Evolutionary conservation across 495 filamentous ascomycete species (phyloP), one percentile per base, ranked within the genome.

Genomic region (Hypoxylon intermedium): DNA sequence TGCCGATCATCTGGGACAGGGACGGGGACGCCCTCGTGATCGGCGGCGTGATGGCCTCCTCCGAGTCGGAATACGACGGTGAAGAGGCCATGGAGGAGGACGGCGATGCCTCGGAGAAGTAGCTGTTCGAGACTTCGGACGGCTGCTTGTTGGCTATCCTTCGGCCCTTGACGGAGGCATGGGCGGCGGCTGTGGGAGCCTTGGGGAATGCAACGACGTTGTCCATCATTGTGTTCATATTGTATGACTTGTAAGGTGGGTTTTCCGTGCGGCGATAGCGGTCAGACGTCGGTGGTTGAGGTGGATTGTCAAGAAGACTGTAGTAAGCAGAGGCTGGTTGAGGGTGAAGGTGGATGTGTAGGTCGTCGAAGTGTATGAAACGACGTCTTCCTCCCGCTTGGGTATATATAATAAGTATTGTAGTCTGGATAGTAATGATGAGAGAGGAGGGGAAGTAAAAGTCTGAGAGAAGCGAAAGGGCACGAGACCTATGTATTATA

Each of bases 401-500:
- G 9, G 44, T 55, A 36, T 16, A 15, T 44, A 23, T 55, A 34
- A 6, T 36, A 34, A 3, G 5, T n/a, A 6, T 40, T 13, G 4
- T 9, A 18, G 12, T 40, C 37, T 4, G 2, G 18, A 15, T 3
- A 4, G n/a, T 40, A 18, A 18, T 45, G 18, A 23, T 49, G 12
- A 42, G 43, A 21, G 20, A 31, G 38, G 21, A 45, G 23, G 12
- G 24, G 34, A 33, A 28, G 12, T 51, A 38, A 41, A 56, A 51
- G 16, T 1, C 9, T 26, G 36, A 41, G 26, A 33, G 21, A 33
- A 24, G 20, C 24, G 18, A 24, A 30, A 54, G 53, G 53, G 53
- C 52, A 57, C 53, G 53, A 57, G 60, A 63, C 47, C 42, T 41
- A 56, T 62, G 19, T 45, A 46, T 55, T 26, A 33, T 61, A 55